Evolutionary conservation across 108 stramenopile genomes (phyloP).

Genomic region (Cyclotella choctawhatcheeana): DNA sequence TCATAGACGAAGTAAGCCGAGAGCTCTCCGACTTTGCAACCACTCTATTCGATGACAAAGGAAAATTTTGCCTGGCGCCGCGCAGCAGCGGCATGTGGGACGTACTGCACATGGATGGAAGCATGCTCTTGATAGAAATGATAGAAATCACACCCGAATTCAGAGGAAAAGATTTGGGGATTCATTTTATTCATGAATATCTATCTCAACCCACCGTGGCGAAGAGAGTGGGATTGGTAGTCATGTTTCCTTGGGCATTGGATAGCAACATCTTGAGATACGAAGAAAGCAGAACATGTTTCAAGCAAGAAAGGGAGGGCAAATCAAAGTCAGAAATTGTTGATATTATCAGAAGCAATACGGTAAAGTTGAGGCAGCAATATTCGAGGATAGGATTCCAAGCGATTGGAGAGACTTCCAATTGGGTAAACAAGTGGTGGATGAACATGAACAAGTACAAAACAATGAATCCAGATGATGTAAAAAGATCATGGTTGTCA

Average conservation of each 20-base stretch:
- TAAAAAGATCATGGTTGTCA: constrained; percentile 3
- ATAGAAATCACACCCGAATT: constrained; percentile 12
- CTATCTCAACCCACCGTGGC: neutral
- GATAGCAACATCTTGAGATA: neutral
- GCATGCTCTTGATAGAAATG: constrained; percentile 4
- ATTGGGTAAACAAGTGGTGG: constrained; percentile 12
- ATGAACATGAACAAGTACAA: constrained; percentile 9
- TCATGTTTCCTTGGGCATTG: constrained; percentile 3
- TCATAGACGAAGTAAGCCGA: neutral
- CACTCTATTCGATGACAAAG: neutral
- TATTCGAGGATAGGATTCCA: constrained; percentile 8
- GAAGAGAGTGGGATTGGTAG: neutral
- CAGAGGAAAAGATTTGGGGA: constrained; percentile 2
- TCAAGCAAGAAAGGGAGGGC: neutral
- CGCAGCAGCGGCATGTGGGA: neutral
- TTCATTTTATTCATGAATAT: constrained; percentile 10
- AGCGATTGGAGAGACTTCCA: neutral
- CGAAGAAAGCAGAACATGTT: neutral
- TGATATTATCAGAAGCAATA: constrained; percentile 4
- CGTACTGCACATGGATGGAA: constrained; percentile 1
- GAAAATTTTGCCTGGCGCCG: neutral
- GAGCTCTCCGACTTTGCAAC: neutral
- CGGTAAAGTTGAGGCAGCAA: constrained; percentile 6
- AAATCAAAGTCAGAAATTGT: neutral
- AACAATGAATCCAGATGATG: constrained; percentile 1